Evolutionary conservation across 192 early-diverging fungal species (phyloP), one percentile per base, ranked within the genome.

Genomic region (Backusella psychrophila): DNA sequence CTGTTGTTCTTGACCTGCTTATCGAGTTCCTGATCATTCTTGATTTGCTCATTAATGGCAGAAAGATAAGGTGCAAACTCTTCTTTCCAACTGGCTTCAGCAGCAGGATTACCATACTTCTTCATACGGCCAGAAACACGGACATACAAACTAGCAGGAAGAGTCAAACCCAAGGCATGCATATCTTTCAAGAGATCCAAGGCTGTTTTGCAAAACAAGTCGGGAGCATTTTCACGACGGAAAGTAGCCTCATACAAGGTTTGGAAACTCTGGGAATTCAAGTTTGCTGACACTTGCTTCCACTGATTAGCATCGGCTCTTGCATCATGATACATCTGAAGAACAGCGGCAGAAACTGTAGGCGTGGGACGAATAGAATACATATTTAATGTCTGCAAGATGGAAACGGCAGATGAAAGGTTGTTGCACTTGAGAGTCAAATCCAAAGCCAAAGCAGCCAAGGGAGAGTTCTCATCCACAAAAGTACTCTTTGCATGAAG

Each of bases 131-230:
- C 41, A 4, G 15, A 12, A 8, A 83, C 75, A 52, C 75, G 73
- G 5, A 70, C 23, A 36, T 77, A 75, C n/a, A 80, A 33, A 38
- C 46, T 44, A 7, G 26, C 44, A 19, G 67, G 34, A 15, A 72
- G 69, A 21, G 53, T 63, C 42, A 77, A 15, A n/a, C 53, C 34
- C 15, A 79, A 39, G 9, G 39, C 7, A 38, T 71, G 36, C 78
- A 83, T 74, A 53, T 83, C 82, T 1, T 75, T 21, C 21, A 83
- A 36, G 15, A 83, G 41, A 6, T 35, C 34, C 35, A 80, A 41
- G 6, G 69, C 77, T 4, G 23, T 26, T 14, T 73, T 49, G 19
- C 66, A 52, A 26, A 80, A 83, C 3, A 26, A 23, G 6, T 35
- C 17, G 1, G 71, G 31, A 2, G 46, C 17, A 2, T 35, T 63